Base-by-base conservation (phyloP, 352 stramenopile genomes). In the Pythium pyrilobum region DNA sequence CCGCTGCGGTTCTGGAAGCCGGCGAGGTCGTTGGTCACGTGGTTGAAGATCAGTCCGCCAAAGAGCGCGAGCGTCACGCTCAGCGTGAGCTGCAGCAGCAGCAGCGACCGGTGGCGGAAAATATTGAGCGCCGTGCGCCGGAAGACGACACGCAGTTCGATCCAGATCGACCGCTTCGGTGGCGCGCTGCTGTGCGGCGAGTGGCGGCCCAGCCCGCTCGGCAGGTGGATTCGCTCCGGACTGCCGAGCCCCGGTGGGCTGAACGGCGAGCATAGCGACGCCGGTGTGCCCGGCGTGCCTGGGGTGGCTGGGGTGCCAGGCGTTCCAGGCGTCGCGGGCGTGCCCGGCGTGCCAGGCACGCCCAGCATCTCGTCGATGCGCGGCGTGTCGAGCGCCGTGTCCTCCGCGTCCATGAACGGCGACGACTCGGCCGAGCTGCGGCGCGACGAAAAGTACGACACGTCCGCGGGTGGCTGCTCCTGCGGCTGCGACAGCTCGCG, bases 1-100 rank as follows among this genome's bases (percentile, higher is more conserved):
- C 80, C 82, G 44, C 76, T 91, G 50, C 82, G 80, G 51, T 93
- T 93, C 52, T 91, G 82, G 58, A 93, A 93, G 2, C 82, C 82
- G 29, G 82, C 82, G 16, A 93, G 70, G 39, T 93, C 80, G 44
- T 88, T 83, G 25, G 81, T 83, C 42, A 93, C 79, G 51, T 89
- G 68, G 45, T 87, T 85, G 62, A 93, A 93, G 52, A 91, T 89
- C 8, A 89, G 37, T 0, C 80, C 82, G 12, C 70, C 75, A 44
- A 87, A 75, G 9, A 93, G 55, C 34, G 71, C 80, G 12, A 93
- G 63, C 32, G 66, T 52, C 4, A 89, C 40, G 24, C 76, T 87
- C 49, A 91, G 54, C 12, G 64, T 36, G 46, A 91, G 52, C 42
- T 91, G 80, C 28, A 89, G 54, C 50, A 86, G 49, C 7, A 93